phyloP scores from a whole-genome alignment of 139 green algal species.

The Tetradesmus obliquus region DNA sequence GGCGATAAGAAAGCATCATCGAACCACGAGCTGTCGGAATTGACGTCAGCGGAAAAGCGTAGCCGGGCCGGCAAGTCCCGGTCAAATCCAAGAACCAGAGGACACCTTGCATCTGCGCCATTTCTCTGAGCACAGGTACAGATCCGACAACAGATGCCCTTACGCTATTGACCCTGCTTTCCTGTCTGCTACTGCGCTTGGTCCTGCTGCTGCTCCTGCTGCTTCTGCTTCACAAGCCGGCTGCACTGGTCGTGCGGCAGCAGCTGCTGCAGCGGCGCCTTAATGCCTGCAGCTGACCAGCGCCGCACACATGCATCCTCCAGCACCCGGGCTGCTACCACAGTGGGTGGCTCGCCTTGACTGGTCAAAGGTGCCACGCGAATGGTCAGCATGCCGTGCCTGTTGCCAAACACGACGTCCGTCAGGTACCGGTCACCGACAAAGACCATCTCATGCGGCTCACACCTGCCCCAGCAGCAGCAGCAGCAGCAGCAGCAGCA shows the following conservation, averaged over 20 bases:
- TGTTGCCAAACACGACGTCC: conserved; percentile 92
- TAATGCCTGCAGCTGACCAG: conserved; percentile 61
- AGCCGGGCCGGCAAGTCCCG: no score
- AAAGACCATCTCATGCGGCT: conserved; percentile 78
- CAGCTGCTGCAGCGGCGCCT: conserved; percentile 61
- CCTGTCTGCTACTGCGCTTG: not conserved
- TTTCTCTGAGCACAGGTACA: no score
- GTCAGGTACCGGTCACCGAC: conserved; percentile 93
- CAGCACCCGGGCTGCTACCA: conserved; percentile 68
- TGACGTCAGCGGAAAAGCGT: no score
- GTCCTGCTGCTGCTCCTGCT: not conserved
- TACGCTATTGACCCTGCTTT: not conserved
- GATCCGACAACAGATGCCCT: no score
- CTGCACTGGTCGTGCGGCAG: conserved; percentile 5
- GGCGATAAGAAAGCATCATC: no score
- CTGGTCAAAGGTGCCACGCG: conserved; percentile 76
- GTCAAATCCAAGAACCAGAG: no score
- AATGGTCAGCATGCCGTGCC: conserved; percentile 89
- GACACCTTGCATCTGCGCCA: no score
- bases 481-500: not conserved
- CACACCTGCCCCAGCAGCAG: conserved; percentile 61
- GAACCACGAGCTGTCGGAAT: no score
- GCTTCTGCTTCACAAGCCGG: conserved; percentile 12
- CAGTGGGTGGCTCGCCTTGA: conserved; percentile 73
- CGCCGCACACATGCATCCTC: conserved; percentile 70